Evolutionary conservation across 164 flowering plant genomes (phyloP).

Genomic region (Vitis amurensis): DNA sequence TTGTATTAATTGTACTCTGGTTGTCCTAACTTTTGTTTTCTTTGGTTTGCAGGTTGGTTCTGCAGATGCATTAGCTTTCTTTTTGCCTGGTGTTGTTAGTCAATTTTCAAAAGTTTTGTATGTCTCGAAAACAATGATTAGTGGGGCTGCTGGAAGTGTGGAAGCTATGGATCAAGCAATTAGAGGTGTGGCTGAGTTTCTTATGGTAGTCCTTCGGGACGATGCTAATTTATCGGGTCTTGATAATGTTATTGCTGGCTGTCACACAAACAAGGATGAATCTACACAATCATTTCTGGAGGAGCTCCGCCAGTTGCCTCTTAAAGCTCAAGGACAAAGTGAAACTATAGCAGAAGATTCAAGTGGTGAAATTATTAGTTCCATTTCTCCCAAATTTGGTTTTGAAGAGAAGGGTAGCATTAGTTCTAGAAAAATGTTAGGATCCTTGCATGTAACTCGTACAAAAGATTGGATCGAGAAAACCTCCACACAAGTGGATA

Average conservation of each 20-base stretch:
- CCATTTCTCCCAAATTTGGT: conserved; percentile 9
- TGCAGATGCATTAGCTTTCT: conserved; percentile 91
- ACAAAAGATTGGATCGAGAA: conserved; percentile 78
- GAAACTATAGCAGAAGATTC: conserved; percentile 18
- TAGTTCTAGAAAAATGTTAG: conserved; percentile 15
- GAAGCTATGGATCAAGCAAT: conserved; percentile 76
- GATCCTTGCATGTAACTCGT: conserved; percentile 65
- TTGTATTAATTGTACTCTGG: too few relatives aligned
- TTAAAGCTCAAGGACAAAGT: conserved; percentile 24
- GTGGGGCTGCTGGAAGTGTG: conserved; percentile 91
- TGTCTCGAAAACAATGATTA: conserved; percentile 70
- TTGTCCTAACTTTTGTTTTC: too few relatives aligned
- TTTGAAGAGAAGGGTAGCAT: conserved; percentile 15
- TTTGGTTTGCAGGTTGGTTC: conserved; percentile 67
- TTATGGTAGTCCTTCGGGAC: conserved; percentile 76
- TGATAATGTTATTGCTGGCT: conserved; percentile 24
- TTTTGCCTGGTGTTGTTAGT: conserved; percentile 94
- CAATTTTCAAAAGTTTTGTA: conserved; percentile 80
- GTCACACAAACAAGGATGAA: conserved; percentile 15
- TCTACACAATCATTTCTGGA: conserved; percentile 53
- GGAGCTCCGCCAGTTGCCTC: conserved; percentile 64
- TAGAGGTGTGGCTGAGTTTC: conserved; percentile 81
- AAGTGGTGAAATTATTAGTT: conserved; percentile 18
- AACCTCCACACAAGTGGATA: conserved; percentile 71
- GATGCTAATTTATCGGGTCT: conserved; percentile 45